These are phyloP conservation scores for Friedmanniomyces endolithicus DNA, from an alignment of 495 filamentous ascomycete genomes.

Conservation along the genomic window DNA sequence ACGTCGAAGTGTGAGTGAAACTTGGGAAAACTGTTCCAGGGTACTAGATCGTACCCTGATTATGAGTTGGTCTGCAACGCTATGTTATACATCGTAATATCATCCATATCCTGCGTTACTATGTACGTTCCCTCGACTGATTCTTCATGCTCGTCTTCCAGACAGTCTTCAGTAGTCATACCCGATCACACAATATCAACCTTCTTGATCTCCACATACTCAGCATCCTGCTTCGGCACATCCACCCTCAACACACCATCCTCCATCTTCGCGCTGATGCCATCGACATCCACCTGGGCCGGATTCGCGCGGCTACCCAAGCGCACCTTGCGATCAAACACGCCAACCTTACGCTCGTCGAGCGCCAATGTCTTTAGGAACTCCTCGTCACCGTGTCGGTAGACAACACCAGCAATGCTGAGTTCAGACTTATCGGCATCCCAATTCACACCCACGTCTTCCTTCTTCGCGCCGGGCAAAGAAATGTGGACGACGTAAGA, in stretches of 20 bases:
- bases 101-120: no score
- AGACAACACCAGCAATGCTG: conserved; percentile 55
- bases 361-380: conserved; percentile 52
- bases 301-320: conserved; percentile 43
- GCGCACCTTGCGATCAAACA: conserved; percentile 58
- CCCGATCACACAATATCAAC: conserved; percentile 42
- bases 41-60: no score
- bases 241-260: conserved; percentile 46
- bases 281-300: conserved; percentile 49
- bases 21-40: no score
- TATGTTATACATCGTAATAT: neutral
- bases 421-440: conserved; percentile 53
- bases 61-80: no score
- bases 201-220: conserved; percentile 47
- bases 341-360: conserved; percentile 54
- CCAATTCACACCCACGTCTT: conserved; percentile 65
- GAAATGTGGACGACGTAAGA: conserved; percentile 58
- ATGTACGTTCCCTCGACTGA: neutral
- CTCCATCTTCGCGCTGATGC: conserved; percentile 59
- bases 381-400: conserved; percentile 59
- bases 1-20: no score
- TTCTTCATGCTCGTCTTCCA: neutral
- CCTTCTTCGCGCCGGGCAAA: conserved; percentile 63
- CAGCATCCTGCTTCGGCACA: conserved; percentile 56
- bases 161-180: neutral